phyloP scores from a whole-genome alignment of 2,329 filamentous ascomycete species.

The Endothia cerciana region DNA sequence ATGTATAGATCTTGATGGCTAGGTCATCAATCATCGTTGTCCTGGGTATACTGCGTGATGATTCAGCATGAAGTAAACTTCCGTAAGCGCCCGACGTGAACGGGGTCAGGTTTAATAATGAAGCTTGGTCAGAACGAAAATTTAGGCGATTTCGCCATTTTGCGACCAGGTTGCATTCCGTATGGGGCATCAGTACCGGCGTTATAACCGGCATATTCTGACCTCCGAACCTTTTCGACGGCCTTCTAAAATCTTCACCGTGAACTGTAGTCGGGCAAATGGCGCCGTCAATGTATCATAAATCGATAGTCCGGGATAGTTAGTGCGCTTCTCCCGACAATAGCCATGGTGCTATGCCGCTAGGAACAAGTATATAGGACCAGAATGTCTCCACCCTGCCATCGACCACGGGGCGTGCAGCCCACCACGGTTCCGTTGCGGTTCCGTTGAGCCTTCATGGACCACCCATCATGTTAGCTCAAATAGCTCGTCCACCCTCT shows the following conservation, averaged over 20 bases:
- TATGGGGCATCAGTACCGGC: slow-evolving; percentile 1
- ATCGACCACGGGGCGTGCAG: too few relatives aligned
- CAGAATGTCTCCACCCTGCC: too few relatives aligned
- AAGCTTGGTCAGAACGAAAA: slow-evolving; percentile 11
- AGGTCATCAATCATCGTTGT: not conserved
- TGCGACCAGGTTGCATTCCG: not conserved
- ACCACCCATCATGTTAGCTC: too few relatives aligned
- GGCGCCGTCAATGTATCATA: not conserved
- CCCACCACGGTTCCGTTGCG: too few relatives aligned
- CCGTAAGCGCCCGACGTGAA: not conserved
- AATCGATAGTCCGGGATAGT: not conserved
- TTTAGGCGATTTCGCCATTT: slow-evolving; percentile 6
- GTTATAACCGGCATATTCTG: not conserved
- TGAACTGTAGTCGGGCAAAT: not conserved
- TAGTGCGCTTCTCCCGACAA: not conserved
- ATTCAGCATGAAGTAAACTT: slow-evolving; percentile 2
- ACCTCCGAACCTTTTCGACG: not conserved
- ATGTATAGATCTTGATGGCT: not conserved
- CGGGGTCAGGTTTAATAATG: not conserved
- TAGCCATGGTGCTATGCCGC: not conserved
- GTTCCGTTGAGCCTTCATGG: too few relatives aligned
- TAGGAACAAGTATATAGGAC: not conserved
- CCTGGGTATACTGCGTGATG: not conserved
- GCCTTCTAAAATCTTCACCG: not conserved
- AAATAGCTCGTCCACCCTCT: too few relatives aligned